Conservation (phyloP, 441 rosid genomes). For the Populus hybrid region DNA sequence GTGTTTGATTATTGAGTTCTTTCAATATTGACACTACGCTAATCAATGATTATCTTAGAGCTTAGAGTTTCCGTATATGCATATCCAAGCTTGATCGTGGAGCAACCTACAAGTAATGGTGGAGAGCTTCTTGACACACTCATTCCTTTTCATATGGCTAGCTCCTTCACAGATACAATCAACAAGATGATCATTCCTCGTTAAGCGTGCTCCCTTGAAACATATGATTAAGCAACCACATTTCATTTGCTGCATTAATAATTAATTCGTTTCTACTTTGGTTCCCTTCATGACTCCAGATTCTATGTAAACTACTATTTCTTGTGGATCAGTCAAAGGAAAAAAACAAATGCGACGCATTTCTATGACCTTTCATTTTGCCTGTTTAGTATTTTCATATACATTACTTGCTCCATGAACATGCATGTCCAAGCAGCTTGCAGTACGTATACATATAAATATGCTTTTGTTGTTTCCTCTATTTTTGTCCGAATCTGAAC, state of each 20-base stretch:
- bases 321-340: not conserved
- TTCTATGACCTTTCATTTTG: not conserved
- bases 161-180: not conserved
- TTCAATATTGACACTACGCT: not conserved
- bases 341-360: not conserved
- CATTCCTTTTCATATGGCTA: not conserved
- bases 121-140: not conserved
- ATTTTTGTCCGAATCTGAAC: not conserved
- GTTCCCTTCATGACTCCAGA: not conserved
- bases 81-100: not conserved
- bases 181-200: not conserved
- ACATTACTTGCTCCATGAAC: not conserved
- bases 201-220: not conserved
- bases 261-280: not conserved
- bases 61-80: not conserved
- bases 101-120: not conserved
- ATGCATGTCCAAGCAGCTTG: not conserved
- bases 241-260: not conserved
- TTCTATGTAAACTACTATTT: not conserved
- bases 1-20: not conserved
- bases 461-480: not conserved
- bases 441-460: not conserved
- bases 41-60: not conserved
- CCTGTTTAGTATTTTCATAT: not conserved
- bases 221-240: not conserved